Evolutionary conservation across 1,139 yeast species (phyloP).

Genomic region (Scheffersomyces segobiensis): DNA sequence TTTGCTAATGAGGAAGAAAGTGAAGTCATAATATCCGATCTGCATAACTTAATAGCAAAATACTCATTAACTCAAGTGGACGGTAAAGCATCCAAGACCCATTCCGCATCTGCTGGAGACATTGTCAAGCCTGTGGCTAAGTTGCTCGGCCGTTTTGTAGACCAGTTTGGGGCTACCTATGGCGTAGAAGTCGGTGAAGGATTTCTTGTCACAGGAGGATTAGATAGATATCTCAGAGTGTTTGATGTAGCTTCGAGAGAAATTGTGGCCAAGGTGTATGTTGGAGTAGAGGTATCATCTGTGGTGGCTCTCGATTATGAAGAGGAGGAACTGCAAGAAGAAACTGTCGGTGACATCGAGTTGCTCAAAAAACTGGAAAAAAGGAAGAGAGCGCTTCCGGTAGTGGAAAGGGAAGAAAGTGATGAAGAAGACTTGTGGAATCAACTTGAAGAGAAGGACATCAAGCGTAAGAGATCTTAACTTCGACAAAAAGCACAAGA

Average conservation of each 20-base stretch:
- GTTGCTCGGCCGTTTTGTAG: slow-evolving; percentile 42
- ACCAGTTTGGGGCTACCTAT: slow-evolving; percentile 47
- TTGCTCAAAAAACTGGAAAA: slow-evolving; percentile 11
- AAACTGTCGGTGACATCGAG: slow-evolving; percentile 13
- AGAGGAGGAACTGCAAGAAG: slow-evolving; percentile 32
- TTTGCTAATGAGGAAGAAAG: slow-evolving; percentile 31
- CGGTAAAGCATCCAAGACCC: slow-evolving; percentile 35
- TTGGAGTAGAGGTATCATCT: slow-evolving; percentile 71
- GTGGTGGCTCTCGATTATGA: slow-evolving; percentile 53
- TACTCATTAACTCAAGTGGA: slow-evolving; percentile 45
- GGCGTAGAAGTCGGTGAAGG: slow-evolving; percentile 25
- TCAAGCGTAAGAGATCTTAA: slow-evolving; percentile 5
- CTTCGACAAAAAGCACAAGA: neutral
- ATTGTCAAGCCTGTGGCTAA: slow-evolving; percentile 39
- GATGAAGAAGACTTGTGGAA: slow-evolving; percentile 45
- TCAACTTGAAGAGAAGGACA: slow-evolving; percentile 32
- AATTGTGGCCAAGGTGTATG: slow-evolving; percentile 66
- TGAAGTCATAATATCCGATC: slow-evolving; percentile 56
- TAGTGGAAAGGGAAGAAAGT: slow-evolving; percentile 29
- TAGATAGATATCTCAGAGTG: slow-evolving; percentile 82
- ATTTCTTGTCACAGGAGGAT: slow-evolving; percentile 64
- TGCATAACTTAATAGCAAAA: slow-evolving; percentile 55
- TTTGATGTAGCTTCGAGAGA: slow-evolving; percentile 62
- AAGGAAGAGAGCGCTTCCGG: slow-evolving; percentile 19
- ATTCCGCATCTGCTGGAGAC: slow-evolving; percentile 48